Evolutionary conservation across 768 basidiomycete species (phyloP), one percentile per base, ranked within the genome.

Genomic region (Lentinula sp.): DNA sequence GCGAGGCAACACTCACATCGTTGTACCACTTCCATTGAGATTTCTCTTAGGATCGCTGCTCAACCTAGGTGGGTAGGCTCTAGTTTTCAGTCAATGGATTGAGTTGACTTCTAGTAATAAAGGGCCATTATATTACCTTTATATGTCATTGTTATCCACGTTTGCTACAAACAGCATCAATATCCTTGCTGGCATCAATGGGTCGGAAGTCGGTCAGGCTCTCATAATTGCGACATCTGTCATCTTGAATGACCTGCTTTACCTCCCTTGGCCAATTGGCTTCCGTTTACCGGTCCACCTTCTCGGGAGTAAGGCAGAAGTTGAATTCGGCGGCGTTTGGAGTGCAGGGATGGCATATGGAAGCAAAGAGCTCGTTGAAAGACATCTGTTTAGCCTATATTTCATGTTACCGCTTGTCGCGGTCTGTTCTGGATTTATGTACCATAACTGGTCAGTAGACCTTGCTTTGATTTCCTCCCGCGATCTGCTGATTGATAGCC

Each of bases 121-220:
- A 98, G 96, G 96, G 2, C 93, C 93, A 0, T 74, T 98, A 4
- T 98, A 98, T 73, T 99, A 98, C 72, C 62, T 95, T 57, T 99
- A 98, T 77, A 98, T 99, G 92, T 85, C 93, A 4, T 75, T 98
- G 34, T 78, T 99, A 16, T 98, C 95, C 35, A 98, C 95, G 0
- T 99, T 98, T 73, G 86, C 92, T 59, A 98, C 96, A 16, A 99
- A 99, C 75, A 91, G 91, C 71, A 97, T 98, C 80, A 99, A 99
- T 73, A 98, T 99, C 66, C 86, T 98, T 16, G 97, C 97, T 10
- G 97, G 96, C 8, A 91, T 98, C 65, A 98, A 99, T 70, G 97
- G 96, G 10, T 87, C 96, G 4, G 97, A 99, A 79, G 93, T 91
- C 64, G 84, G 87, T 63, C 97, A 99, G 74, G 91, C 95, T 0